Conservation (phyloP, 768 basidiomycete genomes). For the Termitomyces sp. region DNA sequence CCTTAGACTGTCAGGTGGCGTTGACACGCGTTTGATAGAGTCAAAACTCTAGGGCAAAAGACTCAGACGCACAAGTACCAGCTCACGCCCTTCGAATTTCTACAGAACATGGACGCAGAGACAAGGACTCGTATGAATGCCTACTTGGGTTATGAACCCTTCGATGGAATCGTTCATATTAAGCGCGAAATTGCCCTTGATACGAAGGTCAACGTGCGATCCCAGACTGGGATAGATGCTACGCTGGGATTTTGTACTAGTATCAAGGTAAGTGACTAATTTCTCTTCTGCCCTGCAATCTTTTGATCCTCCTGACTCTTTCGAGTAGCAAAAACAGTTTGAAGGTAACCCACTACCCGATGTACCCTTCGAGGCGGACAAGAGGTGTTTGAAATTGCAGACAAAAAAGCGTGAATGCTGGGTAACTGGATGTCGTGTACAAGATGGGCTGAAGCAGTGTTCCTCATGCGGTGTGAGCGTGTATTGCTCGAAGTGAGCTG, state of each 20-base stretch:
- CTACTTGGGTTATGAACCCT: not conserved
- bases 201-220: not conserved
- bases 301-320: not conserved
- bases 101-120: conserved; percentile 2
- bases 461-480: not conserved
- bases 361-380: conserved; percentile 23
- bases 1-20: not conserved
- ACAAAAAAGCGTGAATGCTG: not conserved
- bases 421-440: not conserved
- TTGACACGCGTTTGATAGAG: not conserved
- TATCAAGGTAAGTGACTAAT: not conserved
- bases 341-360: conserved; percentile 44
- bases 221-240: not conserved
- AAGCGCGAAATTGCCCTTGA: not conserved
- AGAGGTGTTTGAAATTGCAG: not conserved
- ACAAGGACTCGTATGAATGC: not conserved
- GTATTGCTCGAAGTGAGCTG: conserved; percentile 1
- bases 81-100: not conserved
- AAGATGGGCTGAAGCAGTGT: not conserved
- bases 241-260: too few species aligned
- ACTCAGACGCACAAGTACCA: not conserved
- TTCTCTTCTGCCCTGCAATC: not conserved
- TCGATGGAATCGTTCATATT: not conserved
- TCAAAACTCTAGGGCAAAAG: not conserved
- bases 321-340: not conserved